Percentiles rank a stretch among this genome's conserved stretches.
Conservation (phyloP, 805 yeast species). For the Candida cerambycidarum region DNA sequence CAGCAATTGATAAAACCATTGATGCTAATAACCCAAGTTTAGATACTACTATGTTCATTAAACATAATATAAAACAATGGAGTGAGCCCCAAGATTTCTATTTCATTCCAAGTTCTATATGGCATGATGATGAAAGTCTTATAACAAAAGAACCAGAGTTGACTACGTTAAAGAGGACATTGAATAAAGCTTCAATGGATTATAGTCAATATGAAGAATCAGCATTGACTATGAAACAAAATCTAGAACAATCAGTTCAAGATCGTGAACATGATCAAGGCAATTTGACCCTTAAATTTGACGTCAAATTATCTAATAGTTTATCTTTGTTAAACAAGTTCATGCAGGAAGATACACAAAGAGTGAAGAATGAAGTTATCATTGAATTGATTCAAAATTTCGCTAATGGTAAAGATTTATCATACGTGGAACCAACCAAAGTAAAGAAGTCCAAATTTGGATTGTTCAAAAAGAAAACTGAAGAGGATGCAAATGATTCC, state of each 20-base stretch:
- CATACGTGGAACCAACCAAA: constrained; percentile 51
- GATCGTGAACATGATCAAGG: constrained; percentile 34
- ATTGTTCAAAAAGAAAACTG: constrained; percentile 40
- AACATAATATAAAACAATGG: constrained; percentile 79
- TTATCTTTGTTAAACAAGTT: constrained; percentile 58
- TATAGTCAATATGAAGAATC: constrained; percentile 41
- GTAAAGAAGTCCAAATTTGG: constrained; percentile 60
- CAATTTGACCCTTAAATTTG: constrained; percentile 50
- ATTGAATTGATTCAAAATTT: constrained; percentile 86
- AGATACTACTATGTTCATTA: constrained; percentile 88
- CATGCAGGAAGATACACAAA: constrained; percentile 67
- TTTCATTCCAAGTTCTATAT: constrained; percentile 84
- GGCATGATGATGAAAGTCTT: constrained; percentile 94
- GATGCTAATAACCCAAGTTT: constrained; percentile 68
- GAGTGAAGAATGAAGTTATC: constrained; percentile 80
- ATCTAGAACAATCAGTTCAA: constrained; percentile 43
- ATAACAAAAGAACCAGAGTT: constrained; percentile 58
- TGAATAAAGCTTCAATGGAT: constrained; percentile 41
- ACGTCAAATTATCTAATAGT: constrained; percentile 52
- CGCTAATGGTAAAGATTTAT: constrained; percentile 72
- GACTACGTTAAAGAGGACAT: constrained; percentile 50
- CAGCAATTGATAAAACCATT: constrained; percentile 53
- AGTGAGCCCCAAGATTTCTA: constrained; percentile 81
- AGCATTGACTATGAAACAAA: constrained; percentile 51
- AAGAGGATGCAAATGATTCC: constrained; percentile 11